phyloP scores from a whole-genome alignment of 257 asterid species.

The Ophiorrhiza pumila region DNA sequence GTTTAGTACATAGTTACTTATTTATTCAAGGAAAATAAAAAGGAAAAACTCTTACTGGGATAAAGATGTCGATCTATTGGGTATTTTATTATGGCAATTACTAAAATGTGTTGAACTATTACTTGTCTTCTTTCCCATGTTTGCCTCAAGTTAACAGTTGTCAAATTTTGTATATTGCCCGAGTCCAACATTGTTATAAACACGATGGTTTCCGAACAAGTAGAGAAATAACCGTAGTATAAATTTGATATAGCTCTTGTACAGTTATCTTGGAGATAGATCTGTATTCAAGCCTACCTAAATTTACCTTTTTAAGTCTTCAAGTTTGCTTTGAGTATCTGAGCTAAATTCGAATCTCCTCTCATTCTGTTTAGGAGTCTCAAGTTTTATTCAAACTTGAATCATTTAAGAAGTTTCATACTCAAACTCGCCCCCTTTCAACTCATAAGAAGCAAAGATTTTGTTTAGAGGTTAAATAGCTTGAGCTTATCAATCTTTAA shows the following conservation, averaged over 20 bases:
- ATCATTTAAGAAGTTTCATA: neutral
- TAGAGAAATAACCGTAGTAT: neutral
- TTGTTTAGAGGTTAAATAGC: neutral
- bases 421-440: neutral
- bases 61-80: neutral
- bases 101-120: neutral
- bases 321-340: neutral
- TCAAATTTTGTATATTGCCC: neutral
- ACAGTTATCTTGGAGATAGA: neutral
- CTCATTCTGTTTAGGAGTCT: neutral
- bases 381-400: neutral
- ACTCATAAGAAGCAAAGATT: neutral
- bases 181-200: neutral
- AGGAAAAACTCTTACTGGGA: neutral
- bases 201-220: neutral
- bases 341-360: neutral
- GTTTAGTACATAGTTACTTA: neutral
- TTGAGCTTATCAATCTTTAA: neutral
- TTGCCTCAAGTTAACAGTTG: neutral
- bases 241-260: neutral
- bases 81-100: neutral
- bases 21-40: neutral
- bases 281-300: neutral
- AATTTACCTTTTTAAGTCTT: neutral
- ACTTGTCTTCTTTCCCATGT: neutral